These are phyloP conservation scores for Aureobasidium sp. DNA, from an alignment of 2,329 filamentous ascomycete genomes.

Conservation along the genomic window DNA sequence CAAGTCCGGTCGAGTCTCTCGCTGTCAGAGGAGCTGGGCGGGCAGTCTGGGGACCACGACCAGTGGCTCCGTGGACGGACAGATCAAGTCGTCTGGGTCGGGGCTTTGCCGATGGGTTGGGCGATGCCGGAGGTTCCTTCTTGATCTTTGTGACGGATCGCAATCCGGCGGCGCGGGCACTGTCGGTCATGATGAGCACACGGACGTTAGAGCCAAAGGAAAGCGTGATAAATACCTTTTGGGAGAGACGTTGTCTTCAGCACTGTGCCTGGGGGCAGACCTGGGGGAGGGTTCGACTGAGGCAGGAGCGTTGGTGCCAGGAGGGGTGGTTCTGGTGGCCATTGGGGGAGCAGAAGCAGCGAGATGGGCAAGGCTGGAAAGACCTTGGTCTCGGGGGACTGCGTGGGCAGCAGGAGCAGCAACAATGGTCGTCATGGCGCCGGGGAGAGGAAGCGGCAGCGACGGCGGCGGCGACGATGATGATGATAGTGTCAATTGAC, in stretches of 20 bases:
- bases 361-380: constrained; percentile 15
- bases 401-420: constrained; percentile 29
- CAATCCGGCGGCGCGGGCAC: constrained; percentile 21
- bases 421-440: constrained; percentile 39
- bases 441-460: background rate
- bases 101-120: constrained; percentile 63
- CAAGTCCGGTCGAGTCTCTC: constrained; percentile 61
- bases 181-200: constrained; percentile 21
- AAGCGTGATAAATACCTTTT: constrained; percentile 31
- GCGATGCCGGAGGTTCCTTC: constrained; percentile 87
- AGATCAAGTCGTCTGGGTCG: constrained; percentile 71
- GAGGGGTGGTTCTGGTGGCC: constrained; percentile 28
- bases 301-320: constrained; percentile 27
- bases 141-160: constrained; percentile 76
- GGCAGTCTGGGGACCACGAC: constrained; percentile 30
- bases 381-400: constrained; percentile 23
- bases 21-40: constrained; percentile 68
- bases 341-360: constrained; percentile 24
- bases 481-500: background rate
- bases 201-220: background rate
- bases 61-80: constrained; percentile 43
- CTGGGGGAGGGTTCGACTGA: constrained; percentile 23
- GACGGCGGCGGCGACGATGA: background rate
- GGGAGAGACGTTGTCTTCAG: constrained; percentile 45
- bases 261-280: constrained; percentile 13